Evolutionary conservation across 2,329 filamentous ascomycete genomes (phyloP).

Genomic region (Penicillium sp.): DNA sequence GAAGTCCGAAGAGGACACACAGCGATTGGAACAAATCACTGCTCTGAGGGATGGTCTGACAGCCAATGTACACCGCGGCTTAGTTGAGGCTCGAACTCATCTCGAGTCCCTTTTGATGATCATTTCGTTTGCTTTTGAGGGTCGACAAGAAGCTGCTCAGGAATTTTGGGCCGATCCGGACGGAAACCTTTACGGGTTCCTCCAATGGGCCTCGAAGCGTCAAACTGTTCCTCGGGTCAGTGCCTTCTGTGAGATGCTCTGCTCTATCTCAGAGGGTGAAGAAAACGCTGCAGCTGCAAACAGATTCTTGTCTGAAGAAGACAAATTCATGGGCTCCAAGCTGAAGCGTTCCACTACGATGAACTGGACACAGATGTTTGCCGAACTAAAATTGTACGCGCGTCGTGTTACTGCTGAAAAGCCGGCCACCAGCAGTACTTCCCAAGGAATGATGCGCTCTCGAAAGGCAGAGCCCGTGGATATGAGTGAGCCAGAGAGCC

Average conservation of each 20-base stretch:
- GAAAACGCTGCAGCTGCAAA: constrained; percentile 81
- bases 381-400: constrained; percentile 79
- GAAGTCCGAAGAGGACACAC: constrained; percentile 83
- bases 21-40: constrained; percentile 48
- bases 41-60: constrained; percentile 43
- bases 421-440: constrained; percentile 41
- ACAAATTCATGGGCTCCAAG: constrained; percentile 66
- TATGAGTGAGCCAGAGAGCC: constrained; percentile 84
- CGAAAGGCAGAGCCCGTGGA: constrained; percentile 60
- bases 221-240: constrained; percentile 94
- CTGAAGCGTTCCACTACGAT: constrained; percentile 77
- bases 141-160: constrained; percentile 74
- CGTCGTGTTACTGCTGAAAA: constrained; percentile 66
- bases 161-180: constrained; percentile 91
- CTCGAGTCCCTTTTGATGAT: constrained; percentile 88
- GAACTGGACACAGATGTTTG: constrained; percentile 89
- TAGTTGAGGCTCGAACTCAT: constrained; percentile 49
- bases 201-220: constrained; percentile 93
- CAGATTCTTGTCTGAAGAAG: constrained; percentile 83
- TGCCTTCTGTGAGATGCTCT: constrained; percentile 94
- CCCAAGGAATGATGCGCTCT: constrained; percentile 53
- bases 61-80: constrained; percentile 37
- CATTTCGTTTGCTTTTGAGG: constrained; percentile 86
- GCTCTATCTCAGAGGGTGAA: constrained; percentile 76
- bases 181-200: constrained; percentile 86